These are phyloP conservation scores for Ustilago hordei DNA, from an alignment of 1,284 basidiomycete genomes.

Conservation along the genomic window DNA sequence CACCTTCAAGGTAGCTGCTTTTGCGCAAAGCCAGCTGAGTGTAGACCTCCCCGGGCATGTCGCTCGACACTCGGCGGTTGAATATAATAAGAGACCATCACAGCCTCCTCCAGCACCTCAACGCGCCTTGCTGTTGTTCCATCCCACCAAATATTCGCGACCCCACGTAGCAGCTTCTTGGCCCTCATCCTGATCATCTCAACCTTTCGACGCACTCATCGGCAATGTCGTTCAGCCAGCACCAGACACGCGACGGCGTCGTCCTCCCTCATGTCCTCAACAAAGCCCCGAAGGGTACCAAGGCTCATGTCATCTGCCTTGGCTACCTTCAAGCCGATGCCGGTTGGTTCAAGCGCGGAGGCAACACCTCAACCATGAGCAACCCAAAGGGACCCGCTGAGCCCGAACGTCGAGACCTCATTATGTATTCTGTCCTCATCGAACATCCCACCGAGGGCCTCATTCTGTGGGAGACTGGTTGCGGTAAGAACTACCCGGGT, in stretches of 20 bases:
- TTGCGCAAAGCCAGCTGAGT: neutral
- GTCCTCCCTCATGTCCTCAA: conserved; percentile 56
- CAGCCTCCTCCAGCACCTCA: neutral
- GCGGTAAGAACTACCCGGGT: conserved; percentile 56
- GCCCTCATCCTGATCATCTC: neutral
- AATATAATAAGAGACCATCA: neutral
- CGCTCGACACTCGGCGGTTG: neutral
- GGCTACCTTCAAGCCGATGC: conserved; percentile 65
- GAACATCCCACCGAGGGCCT: conserved; percentile 65
- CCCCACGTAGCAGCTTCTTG: neutral
- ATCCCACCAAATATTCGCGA: neutral
- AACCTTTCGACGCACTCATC: neutral
- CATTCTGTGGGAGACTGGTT: conserved; percentile 66
- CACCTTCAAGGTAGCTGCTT: neutral
- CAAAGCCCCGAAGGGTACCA: conserved; percentile 60
- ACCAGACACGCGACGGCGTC: conserved; percentile 53
- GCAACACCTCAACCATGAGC: conserved; percentile 50
- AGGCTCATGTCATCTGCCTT: conserved; percentile 59
- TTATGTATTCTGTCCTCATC: conserved; percentile 62
- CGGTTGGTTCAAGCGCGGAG: conserved; percentile 64
- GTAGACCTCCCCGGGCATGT: neutral
- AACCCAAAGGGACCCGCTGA: conserved; percentile 46
- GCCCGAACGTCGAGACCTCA: conserved; percentile 52
- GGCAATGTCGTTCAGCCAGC: conserved; percentile 42
- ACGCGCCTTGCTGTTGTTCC: neutral